These are phyloP conservation scores for Phytophthora pinifolia DNA, from an alignment of 352 stramenopile genomes.

Conservation along the genomic window DNA sequence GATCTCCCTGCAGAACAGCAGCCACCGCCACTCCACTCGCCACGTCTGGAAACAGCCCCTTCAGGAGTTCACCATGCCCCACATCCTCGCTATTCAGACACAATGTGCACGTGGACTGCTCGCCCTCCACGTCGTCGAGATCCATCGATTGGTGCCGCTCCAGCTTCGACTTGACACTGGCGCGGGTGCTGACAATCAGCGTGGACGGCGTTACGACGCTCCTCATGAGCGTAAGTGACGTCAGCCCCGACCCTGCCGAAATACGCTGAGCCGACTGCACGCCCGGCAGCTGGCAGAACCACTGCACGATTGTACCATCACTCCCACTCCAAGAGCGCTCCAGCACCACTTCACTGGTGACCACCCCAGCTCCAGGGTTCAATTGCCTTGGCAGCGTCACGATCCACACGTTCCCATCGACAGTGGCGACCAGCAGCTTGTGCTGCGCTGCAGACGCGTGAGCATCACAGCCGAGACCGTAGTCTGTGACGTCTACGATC, in stretches of 20 bases:
- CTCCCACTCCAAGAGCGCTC: slow-evolving; percentile 8
- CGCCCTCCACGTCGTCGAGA: slow-evolving; percentile 59
- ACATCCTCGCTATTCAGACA: slow-evolving; percentile 20
- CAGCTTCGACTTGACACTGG: neutral
- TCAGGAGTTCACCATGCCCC: slow-evolving; percentile 19
- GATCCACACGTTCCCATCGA: slow-evolving; percentile 51
- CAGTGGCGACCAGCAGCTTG: slow-evolving; percentile 35
- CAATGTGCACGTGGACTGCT: slow-evolving; percentile 56
- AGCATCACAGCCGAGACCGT: neutral
- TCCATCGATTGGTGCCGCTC: slow-evolving; percentile 21
- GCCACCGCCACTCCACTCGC: slow-evolving; percentile 2
- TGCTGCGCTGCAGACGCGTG: neutral
- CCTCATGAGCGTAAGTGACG: slow-evolving; percentile 38
- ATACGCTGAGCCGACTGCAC: slow-evolving; percentile 35
- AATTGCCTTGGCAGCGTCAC: slow-evolving; percentile 34
- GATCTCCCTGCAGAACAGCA: slow-evolving; percentile 60
- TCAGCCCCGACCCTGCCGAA: slow-evolving; percentile 6
- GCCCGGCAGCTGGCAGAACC: slow-evolving; percentile 37
- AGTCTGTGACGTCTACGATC: slow-evolving; percentile 37
- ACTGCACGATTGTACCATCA: slow-evolving; percentile 12
- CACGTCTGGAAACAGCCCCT: slow-evolving; percentile 30
- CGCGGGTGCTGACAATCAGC: slow-evolving; percentile 27
- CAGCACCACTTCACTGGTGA: slow-evolving; percentile 21
- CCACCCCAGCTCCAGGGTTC: neutral
- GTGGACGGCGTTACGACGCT: slow-evolving; percentile 59